These are phyloP conservation scores for Pythium dissotocum DNA, from an alignment of 352 stramenopile species.

Conservation along the genomic window DNA sequence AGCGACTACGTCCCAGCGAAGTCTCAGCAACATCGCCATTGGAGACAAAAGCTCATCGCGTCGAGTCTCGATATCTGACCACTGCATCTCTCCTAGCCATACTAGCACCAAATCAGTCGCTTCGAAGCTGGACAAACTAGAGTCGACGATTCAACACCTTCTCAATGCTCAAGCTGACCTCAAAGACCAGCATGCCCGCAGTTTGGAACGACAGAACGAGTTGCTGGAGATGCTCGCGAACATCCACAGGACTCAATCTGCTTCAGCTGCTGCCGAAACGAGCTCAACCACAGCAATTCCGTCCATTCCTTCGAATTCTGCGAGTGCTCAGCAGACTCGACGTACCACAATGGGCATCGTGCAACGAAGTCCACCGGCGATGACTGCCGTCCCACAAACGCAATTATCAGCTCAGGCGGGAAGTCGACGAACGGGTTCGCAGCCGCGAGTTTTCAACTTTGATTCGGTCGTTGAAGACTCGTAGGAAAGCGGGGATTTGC, in stretches of 20 bases:
- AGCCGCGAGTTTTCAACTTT: constrained; percentile 45
- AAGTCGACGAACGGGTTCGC: constrained; percentile 17
- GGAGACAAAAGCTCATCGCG: not conserved
- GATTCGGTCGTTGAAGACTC: constrained; percentile 30
- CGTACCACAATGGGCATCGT: not conserved
- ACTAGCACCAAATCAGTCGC: constrained; percentile 25
- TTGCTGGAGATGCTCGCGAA: constrained; percentile 38
- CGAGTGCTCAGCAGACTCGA: not conserved
- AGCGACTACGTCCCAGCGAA: not conserved
- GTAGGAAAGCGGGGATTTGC: not conserved
- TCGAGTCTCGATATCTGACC: not conserved
- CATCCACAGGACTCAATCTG: not conserved
- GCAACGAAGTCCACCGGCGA: constrained; percentile 6
- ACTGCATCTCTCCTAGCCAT: not conserved
- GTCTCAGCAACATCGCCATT: not conserved
- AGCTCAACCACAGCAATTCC: not conserved
- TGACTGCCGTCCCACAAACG: not conserved
- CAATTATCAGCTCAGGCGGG: constrained; percentile 9
- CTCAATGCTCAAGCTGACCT: constrained; percentile 43
- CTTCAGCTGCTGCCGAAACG: not conserved
- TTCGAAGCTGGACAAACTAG: constrained; percentile 52
- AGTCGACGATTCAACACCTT: constrained; percentile 43
- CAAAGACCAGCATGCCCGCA: constrained; percentile 40
- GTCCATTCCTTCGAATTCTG: not conserved
- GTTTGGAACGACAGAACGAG: constrained; percentile 37